A percentile compares a stretch with the other conserved stretches of the same genome.
These are phyloP conservation scores for Coprinopsis marcescibilis DNA, from an alignment of 768 basidiomycete genomes.

Conservation along the genomic window DNA sequence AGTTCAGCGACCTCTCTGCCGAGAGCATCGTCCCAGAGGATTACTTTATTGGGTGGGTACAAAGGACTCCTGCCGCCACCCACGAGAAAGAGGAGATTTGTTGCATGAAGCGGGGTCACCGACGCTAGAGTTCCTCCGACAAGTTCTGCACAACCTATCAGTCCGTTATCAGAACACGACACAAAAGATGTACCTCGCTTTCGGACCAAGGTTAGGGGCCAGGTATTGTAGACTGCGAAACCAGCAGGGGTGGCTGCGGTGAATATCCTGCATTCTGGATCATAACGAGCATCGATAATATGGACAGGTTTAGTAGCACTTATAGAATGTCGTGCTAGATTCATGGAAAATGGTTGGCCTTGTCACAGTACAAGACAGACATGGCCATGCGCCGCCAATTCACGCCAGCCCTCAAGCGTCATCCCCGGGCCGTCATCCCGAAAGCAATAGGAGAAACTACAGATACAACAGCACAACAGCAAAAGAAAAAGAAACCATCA, in stretches of 20 bases:
- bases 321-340: conserved; percentile 82
- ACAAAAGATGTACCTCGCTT: conserved; percentile 58
- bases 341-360: conserved; percentile 46
- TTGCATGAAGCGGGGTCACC: conserved; percentile 72
- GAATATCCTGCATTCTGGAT: conserved; percentile 76
- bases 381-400: conserved; percentile 1
- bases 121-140: conserved; percentile 73
- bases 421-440: background rate
- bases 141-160: conserved; percentile 44
- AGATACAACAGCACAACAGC: conserved; percentile 12
- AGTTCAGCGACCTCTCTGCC: conserved; percentile 81
- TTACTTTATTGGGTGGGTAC: conserved; percentile 88
- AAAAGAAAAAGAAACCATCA: conserved; percentile 9
- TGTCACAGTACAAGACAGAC: conserved; percentile 8
- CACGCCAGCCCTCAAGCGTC: background rate
- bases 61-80: conserved; percentile 85
- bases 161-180: background rate
- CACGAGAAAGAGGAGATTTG: conserved; percentile 79
- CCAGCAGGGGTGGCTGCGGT: conserved; percentile 74
- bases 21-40: conserved; percentile 80
- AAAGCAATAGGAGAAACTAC: conserved; percentile 1
- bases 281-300: conserved; percentile 74
- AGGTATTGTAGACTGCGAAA: conserved; percentile 76
- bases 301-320: conserved; percentile 68
- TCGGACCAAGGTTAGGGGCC: conserved; percentile 70